Evolutionary conservation across 2,329 filamentous ascomycete species (phyloP), one percentile per base, ranked within the genome.

Genomic region (Lomentospora prolificans): DNA sequence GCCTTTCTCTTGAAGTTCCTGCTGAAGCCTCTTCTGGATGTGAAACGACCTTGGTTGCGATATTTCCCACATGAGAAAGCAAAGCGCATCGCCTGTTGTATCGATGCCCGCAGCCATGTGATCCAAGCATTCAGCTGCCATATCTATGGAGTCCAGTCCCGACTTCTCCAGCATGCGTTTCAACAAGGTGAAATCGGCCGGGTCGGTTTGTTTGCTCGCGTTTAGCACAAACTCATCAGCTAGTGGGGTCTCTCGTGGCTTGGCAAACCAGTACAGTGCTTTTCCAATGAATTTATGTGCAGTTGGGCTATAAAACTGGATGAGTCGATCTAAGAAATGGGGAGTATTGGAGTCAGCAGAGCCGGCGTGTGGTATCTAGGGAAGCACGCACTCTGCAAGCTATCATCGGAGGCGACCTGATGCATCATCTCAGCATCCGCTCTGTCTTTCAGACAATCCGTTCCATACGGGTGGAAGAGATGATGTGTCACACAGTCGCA

Each of bases 41-140:
- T 64, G 57, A 1, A 70, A 61, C 3, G 78, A 83, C 6, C 74
- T 67, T 2, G 82, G 80, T 59, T 81, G 79, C 1, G 85, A 88
- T 2, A 89, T 72, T 64, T 87, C 79, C 77, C 84, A 85, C 80
- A 89, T 84, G 10, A 88, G 71, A 63, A 87, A 87, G 63, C 83
- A 87, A 0, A 88, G 71, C 0, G 76, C 82, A 60, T 88, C 85
- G 14, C 84, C 84, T 0, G 85, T 87, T 0, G 85, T 88, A 61
- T 88, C 85, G 58, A 88, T 86, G 0, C 85, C 85, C 0, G 85
- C 85, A 0, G 79, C 82, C 80, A 88, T 82, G 65, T 88, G 85
- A 61, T 88, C 85, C 57, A 86, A 77, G 61, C 82, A 86, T 66
- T 89, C 85, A 19, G 84, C 84, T 0, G 83, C 83, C 59, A 81